Conservation (phyloP, 345 rosid genomes). For the Eucalyptus leucophloia region DNA sequence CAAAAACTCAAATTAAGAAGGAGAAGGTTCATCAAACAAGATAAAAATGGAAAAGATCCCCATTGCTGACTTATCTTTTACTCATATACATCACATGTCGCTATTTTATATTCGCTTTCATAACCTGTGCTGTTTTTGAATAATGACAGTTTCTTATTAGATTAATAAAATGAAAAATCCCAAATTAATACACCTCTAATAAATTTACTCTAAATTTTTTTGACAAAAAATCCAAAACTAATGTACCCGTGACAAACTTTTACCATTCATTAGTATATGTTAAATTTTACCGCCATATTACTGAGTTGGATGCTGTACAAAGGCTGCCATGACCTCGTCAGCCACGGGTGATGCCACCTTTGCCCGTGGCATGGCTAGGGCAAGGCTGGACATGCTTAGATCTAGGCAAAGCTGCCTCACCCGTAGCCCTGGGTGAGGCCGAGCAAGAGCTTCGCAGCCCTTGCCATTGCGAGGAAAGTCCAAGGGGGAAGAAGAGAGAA, state of each 20-base stretch:
- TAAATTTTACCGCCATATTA: accelerated
- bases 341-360: accelerated
- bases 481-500: too few species aligned
- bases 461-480: accelerated
- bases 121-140: neutral
- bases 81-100: neutral
- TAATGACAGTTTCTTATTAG: accelerated
- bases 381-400: accelerated
- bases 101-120: neutral
- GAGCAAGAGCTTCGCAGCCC: accelerated
- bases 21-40: neutral
- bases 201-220: too few species aligned
- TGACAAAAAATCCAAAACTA: too few species aligned
- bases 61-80: neutral
- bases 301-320: accelerated
- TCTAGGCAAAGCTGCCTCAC: accelerated
- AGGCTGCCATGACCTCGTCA: accelerated
- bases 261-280: accelerated
- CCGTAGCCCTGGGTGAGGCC: accelerated
- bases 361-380: too few species aligned
- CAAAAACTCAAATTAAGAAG: neutral
- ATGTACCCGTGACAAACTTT: accelerated
- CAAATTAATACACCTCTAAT: accelerated
- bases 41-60: neutral
- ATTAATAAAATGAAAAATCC: too few species aligned